Evolutionary conservation across 2,329 filamentous ascomycete species (phyloP).

Genomic region (Diatrype stigma): DNA sequence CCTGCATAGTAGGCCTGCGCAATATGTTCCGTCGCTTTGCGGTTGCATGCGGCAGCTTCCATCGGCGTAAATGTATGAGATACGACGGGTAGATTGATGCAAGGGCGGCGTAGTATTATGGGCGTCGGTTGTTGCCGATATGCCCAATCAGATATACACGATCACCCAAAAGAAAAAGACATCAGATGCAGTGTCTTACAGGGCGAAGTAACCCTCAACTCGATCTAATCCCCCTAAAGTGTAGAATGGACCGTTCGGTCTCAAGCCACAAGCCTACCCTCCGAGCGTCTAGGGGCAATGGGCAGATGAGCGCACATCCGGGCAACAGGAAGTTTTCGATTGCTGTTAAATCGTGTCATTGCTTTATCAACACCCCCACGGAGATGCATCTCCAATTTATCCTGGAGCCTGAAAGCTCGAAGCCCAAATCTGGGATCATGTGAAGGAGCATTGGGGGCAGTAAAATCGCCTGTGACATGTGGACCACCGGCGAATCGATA

Average conservation of each 20-base stretch:
- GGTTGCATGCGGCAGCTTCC: background rate
- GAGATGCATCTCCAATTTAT: background rate
- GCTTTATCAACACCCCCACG: background rate
- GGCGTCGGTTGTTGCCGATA: background rate
- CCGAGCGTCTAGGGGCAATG: background rate
- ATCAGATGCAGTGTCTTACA: too few species aligned
- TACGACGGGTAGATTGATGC: too few species aligned
- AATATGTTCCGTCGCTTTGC: background rate
- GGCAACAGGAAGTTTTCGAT: background rate
- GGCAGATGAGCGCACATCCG: background rate
- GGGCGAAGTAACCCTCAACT: too few species aligned
- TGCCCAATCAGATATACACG: background rate
- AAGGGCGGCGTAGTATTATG: background rate
- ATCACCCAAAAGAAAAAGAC: background rate
- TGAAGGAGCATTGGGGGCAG: background rate
- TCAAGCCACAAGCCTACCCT: too few species aligned
- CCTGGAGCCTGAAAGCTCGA: background rate
- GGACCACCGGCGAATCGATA: background rate
- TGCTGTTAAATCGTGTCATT: background rate
- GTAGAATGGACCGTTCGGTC: too few species aligned
- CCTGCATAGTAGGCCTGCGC: background rate
- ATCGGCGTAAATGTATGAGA: too few species aligned
- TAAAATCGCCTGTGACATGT: background rate
- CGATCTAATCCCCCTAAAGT: too few species aligned
- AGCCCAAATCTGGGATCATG: too few species aligned